Evolutionary conservation across 371 early-diverging fungal genomes (phyloP), one percentile per base, ranked within the genome.

Genomic region (Rhizopus stolonifer): DNA sequence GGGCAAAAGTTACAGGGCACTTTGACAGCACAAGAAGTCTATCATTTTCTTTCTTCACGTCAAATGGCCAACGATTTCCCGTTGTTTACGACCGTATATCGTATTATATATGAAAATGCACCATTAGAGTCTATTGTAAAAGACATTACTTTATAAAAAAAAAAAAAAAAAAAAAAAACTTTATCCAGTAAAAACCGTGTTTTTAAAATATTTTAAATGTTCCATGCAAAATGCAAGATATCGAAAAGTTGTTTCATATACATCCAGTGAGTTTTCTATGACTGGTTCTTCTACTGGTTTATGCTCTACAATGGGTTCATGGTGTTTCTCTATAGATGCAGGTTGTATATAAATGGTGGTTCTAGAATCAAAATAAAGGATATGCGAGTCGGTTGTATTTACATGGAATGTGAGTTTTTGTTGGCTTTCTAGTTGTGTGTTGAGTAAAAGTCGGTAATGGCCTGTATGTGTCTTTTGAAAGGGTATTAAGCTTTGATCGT

Each of bases 1-100:
- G 99, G 98, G 24, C 99, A 99, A 61, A 98, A 99, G 73, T 79
- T 99, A 38, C 99, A 99, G 70, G 99, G 99, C 43, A 91, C 95
- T 7, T 71, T 90, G 32, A 98, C 99, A 0, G 90, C 94, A 10
- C 70, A 87, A 69, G 95, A 97, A 67, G 87, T 98, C 21, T 77
- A 92, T 71, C 66, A 86, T 58, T 93, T 94, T 59, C 73, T 99
- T 46, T 65, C 69, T 45, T 69, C 77, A 47, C 72, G 83, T 39
- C 73, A 83, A 7, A 65, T 89, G 56, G 75, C 75, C 11, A 60
- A 81, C 10, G 86, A 92, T 72, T 95, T 93, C 74, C 96, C 95
- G 8, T 69, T 96, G 21, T 93, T 95, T 71, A 83, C 86, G 7
- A 84, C 87, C 49, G 90, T 97, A 10, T 95, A 97, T 77, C 71